These are phyloP conservation scores for Trichocomaceae sp. DNA, from an alignment of 2,329 filamentous ascomycete genomes.

Conservation along the genomic window DNA sequence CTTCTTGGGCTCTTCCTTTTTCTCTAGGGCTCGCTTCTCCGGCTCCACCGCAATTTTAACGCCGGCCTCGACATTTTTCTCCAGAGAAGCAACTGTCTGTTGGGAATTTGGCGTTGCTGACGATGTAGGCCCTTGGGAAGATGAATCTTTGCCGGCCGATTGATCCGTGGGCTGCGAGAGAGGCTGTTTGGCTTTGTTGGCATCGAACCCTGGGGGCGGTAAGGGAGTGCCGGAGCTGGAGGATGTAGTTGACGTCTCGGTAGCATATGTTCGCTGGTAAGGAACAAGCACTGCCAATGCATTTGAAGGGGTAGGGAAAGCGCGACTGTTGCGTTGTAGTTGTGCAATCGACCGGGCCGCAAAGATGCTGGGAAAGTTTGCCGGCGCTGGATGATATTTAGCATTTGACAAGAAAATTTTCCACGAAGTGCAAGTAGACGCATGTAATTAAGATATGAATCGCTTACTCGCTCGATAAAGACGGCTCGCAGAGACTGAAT, in stretches of 20 bases:
- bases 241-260: constrained; percentile 51
- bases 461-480: constrained; percentile 11
- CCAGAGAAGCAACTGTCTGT: not conserved
- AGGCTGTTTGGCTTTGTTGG: constrained; percentile 83
- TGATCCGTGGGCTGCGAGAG: constrained; percentile 48
- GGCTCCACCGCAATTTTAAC: constrained; percentile 30
- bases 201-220: constrained; percentile 84
- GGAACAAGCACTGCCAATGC: constrained; percentile 55
- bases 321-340: constrained; percentile 27
- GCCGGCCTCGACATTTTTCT: constrained; percentile 24
- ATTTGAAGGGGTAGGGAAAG: constrained; percentile 46
- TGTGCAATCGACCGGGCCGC: constrained; percentile 28
- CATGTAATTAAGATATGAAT: not conserved
- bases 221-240: constrained; percentile 42
- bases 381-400: constrained; percentile 21
- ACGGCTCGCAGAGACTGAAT: constrained; percentile 8
- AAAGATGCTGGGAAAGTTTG: constrained; percentile 26
- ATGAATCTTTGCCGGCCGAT: constrained; percentile 27
- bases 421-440: not conserved
- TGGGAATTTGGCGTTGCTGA: constrained; percentile 23
- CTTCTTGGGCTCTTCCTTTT: constrained; percentile 71
- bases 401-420: not conserved
- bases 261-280: constrained; percentile 45
- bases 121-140: constrained; percentile 24
- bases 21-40: constrained; percentile 54